Percentiles rank a stretch among this genome's conserved stretches.
Evolutionary conservation across 2,329 filamentous ascomycete genomes (phyloP).

Genomic region (Monosporascus cannonballus): DNA sequence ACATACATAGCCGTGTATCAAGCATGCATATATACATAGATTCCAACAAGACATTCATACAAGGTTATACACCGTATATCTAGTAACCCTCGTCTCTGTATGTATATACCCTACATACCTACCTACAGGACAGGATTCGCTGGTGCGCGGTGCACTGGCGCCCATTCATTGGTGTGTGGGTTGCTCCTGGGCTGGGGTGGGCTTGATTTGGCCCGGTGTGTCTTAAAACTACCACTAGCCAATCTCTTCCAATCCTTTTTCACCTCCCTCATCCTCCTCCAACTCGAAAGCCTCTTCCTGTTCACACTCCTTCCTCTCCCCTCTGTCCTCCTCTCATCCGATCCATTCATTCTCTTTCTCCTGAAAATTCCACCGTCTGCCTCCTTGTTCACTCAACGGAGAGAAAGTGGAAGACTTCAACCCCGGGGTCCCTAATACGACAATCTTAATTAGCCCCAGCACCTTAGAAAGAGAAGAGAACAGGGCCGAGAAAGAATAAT

Average conservation of each 20-base stretch:
- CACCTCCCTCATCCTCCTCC: constrained; percentile 47
- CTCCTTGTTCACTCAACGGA: constrained; percentile 31
- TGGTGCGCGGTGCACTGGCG: constrained; percentile 1
- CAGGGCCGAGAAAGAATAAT: constrained; percentile 13
- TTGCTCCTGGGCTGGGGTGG: constrained; percentile 3
- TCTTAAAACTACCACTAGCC: constrained; percentile 39
- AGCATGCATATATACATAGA: not conserved
- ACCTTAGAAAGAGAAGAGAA: constrained; percentile 4
- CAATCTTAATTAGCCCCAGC: not conserved
- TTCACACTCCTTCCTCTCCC: constrained; percentile 26
- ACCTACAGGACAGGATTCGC: not conserved
- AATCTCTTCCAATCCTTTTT: constrained; percentile 52
- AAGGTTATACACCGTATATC: not conserved
- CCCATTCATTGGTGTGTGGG: constrained; percentile 1
- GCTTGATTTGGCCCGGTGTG: constrained; percentile 12
- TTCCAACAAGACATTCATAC: not conserved
- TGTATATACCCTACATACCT: not conserved
- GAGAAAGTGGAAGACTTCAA: constrained; percentile 27
- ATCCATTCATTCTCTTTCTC: constrained; percentile 50
- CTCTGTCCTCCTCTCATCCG: constrained; percentile 34
- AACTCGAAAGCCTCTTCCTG: constrained; percentile 39
- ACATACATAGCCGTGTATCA: not conserved
- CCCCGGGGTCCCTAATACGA: constrained; percentile 6
- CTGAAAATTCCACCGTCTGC: constrained; percentile 29
- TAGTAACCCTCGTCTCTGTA: not conserved